Percentiles rank a stretch among this genome's conserved stretches.
Evolutionary conservation across 169 alveolate species (phyloP).

Genomic region (Plasmodium cynomolgi): DNA sequence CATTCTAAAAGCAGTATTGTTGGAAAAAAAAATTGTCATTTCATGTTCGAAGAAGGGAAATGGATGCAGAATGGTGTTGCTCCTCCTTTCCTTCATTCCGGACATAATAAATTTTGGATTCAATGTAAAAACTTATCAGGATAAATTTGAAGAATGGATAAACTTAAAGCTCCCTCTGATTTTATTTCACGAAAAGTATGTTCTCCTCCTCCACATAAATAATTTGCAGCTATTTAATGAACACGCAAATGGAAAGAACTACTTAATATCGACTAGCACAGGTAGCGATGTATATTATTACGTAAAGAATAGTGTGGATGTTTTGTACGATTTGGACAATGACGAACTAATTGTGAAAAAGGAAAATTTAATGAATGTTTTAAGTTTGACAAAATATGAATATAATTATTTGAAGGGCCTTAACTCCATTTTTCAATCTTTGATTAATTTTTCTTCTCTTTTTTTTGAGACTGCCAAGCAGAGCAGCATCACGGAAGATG

Average conservation of each 20-base stretch:
- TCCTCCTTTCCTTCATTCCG: conserved; percentile 58
- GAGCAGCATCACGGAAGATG: background rate
- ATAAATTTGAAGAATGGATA: conserved; percentile 63
- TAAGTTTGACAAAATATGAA: conserved; percentile 66
- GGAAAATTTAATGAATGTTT: conserved; percentile 21
- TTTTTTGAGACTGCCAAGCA: conserved; percentile 46
- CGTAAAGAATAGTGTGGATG: conserved; percentile 23
- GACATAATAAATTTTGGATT: conserved; percentile 71
- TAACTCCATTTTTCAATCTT: conserved; percentile 31
- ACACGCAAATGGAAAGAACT: conserved; percentile 36
- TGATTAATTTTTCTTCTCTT: conserved; percentile 45
- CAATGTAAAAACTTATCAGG: conserved; percentile 60
- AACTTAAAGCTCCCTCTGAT: conserved; percentile 51
- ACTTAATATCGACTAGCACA: conserved; percentile 44
- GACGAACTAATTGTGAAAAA: conserved; percentile 46
- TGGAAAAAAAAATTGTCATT: conserved; percentile 58
- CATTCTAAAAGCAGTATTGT: conserved; percentile 52
- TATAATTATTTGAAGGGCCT: conserved; percentile 49
- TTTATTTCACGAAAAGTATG: conserved; percentile 64
- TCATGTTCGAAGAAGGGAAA: conserved; percentile 55
- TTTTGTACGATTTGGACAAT: conserved; percentile 47
- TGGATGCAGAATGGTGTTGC: conserved; percentile 21
- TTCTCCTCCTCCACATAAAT: conserved; percentile 58
- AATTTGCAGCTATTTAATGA: conserved; percentile 49
- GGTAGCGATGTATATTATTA: conserved; percentile 56